Percentiles rank a stretch among this genome's conserved stretches.
These are phyloP conservation scores for Rubus idaeus DNA, from an alignment of 306 rosid species.

Conservation along the genomic window DNA sequence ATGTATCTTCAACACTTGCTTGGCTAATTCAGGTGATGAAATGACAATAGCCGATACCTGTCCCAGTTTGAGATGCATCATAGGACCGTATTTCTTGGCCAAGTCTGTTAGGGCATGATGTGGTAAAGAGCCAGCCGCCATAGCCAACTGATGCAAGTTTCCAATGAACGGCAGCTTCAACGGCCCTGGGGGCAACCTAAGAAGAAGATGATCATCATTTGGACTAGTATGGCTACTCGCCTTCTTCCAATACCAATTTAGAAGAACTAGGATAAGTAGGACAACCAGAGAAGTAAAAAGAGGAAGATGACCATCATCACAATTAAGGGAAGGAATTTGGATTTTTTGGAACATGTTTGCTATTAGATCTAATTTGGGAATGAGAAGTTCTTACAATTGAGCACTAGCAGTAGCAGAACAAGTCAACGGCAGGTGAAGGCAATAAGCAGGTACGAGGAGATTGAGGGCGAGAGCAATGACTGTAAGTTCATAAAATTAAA, in stretches of 20 bases:
- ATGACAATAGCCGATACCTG: slow-evolving; percentile 32
- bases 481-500: too few species aligned
- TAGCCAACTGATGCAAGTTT: not conserved
- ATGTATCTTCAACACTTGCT: slow-evolving; percentile 34
- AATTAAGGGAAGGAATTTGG: not conserved
- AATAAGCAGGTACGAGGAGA: too few species aligned
- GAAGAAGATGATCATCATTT: too few species aligned
- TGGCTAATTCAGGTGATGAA: slow-evolving; percentile 37
- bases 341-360: too few species aligned
- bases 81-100: slow-evolving; percentile 38
- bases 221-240: too few species aligned
- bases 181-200: not conserved
- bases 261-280: not conserved
- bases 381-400: too few species aligned
- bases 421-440: too few species aligned
- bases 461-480: too few species aligned
- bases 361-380: too few species aligned
- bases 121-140: not conserved
- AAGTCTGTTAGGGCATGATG: slow-evolving; percentile 13
- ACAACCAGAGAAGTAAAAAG: not conserved
- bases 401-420: too few species aligned
- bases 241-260: not conserved
- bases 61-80: slow-evolving; percentile 44
- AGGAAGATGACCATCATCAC: not conserved
- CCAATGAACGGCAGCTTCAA: slow-evolving; percentile 6